Base-by-base conservation (phyloP, 2,329 filamentous ascomycete species). In the Dendryphion nanum region DNA sequence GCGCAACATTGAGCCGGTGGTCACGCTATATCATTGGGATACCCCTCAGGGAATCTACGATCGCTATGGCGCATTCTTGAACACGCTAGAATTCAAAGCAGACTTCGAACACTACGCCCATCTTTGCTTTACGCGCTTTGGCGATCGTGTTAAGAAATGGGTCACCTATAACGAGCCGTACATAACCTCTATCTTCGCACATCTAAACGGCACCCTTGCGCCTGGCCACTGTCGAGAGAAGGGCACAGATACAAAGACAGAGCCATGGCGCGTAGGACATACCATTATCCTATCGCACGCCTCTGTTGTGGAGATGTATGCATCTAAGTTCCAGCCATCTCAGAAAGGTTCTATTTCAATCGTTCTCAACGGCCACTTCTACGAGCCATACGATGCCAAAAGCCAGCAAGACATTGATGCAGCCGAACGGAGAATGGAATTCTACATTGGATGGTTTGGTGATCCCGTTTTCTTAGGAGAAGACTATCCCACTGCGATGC, bases 161-260 rank as follows among this genome's bases (percentile, higher is more conserved):
- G 50, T 68, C 2, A 69, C 64, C 0, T 63, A 68, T 47, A 70
- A 69, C 29, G 66, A 71, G 37, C 66, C 67, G 7, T 63, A 63
- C 6, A 89, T 63, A 53, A n/a, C 64, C 44, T 78, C 82, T 38
- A 81, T 89, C 38, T 74, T 42, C 15, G 43, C 29, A 14, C 35
- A 42, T 29, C 43, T 33, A 7, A 41, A 33, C 17, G 34, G 38
- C 7, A 33, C 20, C 2, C 33, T 41, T 19, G 34, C 33, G 2
- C 34, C 30, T 19, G 40, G 43, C 10, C 40, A 42, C 28, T 33
- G 40, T 20, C 35, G 33, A 19, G 20, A 33, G 5, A 41, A 30
- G 6, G 39, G 39, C 15, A 35, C 35, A 8, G 33, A 41, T 6
- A 40, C 40, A 4, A 32, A 18, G 15, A 40, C 40, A 3, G 43